Percentiles rank a stretch among this genome's conserved stretches.
Conservation (phyloP, 495 filamentous ascomycete species). For the Hypomontagnella submonticulosa region DNA sequence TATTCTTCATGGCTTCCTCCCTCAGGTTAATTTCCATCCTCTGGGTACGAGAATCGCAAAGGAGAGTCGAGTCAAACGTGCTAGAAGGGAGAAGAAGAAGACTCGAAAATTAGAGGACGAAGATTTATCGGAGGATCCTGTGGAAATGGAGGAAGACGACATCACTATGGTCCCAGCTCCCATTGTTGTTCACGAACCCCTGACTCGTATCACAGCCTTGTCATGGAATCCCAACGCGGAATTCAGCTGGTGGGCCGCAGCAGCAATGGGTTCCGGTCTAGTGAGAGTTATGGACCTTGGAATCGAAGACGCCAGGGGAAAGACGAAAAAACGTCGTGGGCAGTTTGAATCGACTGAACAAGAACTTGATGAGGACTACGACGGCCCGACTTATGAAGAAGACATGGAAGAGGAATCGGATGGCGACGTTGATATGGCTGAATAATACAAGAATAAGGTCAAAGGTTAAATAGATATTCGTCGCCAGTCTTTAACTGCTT, state of each 20-base stretch:
- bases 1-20: slow-evolving; percentile 56
- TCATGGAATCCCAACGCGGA: slow-evolving; percentile 61
- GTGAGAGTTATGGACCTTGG: slow-evolving; percentile 61
- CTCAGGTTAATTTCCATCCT: slow-evolving; percentile 72
- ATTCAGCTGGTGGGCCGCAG: slow-evolving; percentile 64
- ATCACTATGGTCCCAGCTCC: slow-evolving; percentile 50
- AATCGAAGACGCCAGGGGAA: slow-evolving; percentile 32
- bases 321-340: slow-evolving; percentile 8
- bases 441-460: not conserved
- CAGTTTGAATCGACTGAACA: slow-evolving; percentile 2
- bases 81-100: slow-evolving; percentile 62
- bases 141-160: slow-evolving; percentile 37
- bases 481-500: not conserved
- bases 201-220: slow-evolving; percentile 57
- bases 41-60: slow-evolving; percentile 69
- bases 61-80: slow-evolving; percentile 48
- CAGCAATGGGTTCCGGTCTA: slow-evolving; percentile 61
- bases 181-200: slow-evolving; percentile 56
- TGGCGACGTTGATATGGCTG: slow-evolving; percentile 33
- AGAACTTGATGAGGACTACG: slow-evolving; percentile 4
- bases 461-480: not conserved
- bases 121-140: slow-evolving; percentile 30
- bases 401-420: slow-evolving; percentile 32
- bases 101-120: slow-evolving; percentile 49
- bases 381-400: slow-evolving; percentile 11